Conservation (phyloP, 495 filamentous ascomycete genomes). For the Penicillium silybi region DNA sequence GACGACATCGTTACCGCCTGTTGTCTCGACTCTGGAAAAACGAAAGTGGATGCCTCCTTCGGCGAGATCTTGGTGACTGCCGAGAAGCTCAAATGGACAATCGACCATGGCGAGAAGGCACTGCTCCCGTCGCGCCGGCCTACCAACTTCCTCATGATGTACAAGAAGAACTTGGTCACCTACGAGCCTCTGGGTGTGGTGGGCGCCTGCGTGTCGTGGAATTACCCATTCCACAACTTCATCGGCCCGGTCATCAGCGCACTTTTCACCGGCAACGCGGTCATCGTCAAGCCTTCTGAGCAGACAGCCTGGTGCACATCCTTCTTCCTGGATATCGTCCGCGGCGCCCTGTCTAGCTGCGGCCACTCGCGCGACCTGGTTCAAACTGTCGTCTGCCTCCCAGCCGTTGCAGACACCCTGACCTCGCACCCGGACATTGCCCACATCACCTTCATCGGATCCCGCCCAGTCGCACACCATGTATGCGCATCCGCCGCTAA, state of each 20-base stretch:
- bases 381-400: slow-evolving; percentile 84
- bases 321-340: slow-evolving; percentile 75
- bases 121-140: slow-evolving; percentile 68
- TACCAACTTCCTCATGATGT: slow-evolving; percentile 86
- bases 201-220: slow-evolving; percentile 92
- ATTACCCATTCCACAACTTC: slow-evolving; percentile 94
- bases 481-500: slow-evolving; percentile 85
- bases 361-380: slow-evolving; percentile 80
- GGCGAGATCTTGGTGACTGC: slow-evolving; percentile 91
- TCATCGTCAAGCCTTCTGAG: slow-evolving; percentile 90
- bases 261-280: slow-evolving; percentile 87
- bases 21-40: slow-evolving; percentile 96
- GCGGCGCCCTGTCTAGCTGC: slow-evolving; percentile 74
- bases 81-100: slow-evolving; percentile 93
- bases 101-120: slow-evolving; percentile 84
- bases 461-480: slow-evolving; percentile 76
- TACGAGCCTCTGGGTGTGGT: slow-evolving; percentile 95
- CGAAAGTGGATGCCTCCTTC: slow-evolving; percentile 85
- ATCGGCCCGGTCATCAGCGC: slow-evolving; percentile 86
- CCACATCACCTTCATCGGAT: slow-evolving; percentile 98
- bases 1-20: slow-evolving; percentile 80
- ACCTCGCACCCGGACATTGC: slow-evolving; percentile 79
- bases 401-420: slow-evolving; percentile 72
- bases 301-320: slow-evolving; percentile 84
- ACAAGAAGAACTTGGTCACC: slow-evolving; percentile 86